Base-by-base conservation (phyloP, 2,329 filamentous ascomycete species). In the Trichoderma gracile region DNA sequence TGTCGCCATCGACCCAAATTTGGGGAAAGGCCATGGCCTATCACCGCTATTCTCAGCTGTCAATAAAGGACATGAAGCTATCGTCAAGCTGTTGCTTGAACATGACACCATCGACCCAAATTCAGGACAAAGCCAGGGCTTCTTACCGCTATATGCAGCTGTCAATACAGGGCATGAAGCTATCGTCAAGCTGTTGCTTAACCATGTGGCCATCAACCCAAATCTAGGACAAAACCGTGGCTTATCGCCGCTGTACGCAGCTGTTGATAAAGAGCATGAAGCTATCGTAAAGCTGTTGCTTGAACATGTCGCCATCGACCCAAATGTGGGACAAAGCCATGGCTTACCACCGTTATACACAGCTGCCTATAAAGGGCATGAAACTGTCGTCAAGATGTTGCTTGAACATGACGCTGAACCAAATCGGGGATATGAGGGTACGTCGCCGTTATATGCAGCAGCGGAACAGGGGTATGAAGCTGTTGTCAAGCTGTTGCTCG, bases 1-100 rank as follows among this genome's bases (percentile, higher is more conserved):
- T n/a, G n/a, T n/a, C n/a, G n/a, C n/a, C n/a, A n/a, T 45, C 14
- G n/a, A 46, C 14, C 3, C 15, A 8, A 45, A 45, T 3, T 0
- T 3, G n/a, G n/a, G n/a, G 5, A 17, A 4, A 30, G 9, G 5
- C 6, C 0, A 1, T 7, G 3, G 9, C 17, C 1, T 2, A 10
- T 21, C 45, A 1, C 56, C 56, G 3, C 17, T 50, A n/a, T 25
- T 3, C 3, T 8, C 2, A 2, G 56, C 56, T 38, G 3, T 3
- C 40, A 2, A 15, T 1, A 25, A 3, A 1, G 21, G n/a, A 0
- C 3, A 50, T 42, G n/a, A 38, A 8, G 33, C 3, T 19, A 10
- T 43, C 1, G 6, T 27, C 23, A 5, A 17, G 38, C 3, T 56
- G 5, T n/a, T 56, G 17, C 21, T 56, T 12, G 7, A 5, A 25